These are phyloP conservation scores for Fusarium sp. DNA, from an alignment of 2,329 filamentous ascomycete species.

Conservation along the genomic window DNA sequence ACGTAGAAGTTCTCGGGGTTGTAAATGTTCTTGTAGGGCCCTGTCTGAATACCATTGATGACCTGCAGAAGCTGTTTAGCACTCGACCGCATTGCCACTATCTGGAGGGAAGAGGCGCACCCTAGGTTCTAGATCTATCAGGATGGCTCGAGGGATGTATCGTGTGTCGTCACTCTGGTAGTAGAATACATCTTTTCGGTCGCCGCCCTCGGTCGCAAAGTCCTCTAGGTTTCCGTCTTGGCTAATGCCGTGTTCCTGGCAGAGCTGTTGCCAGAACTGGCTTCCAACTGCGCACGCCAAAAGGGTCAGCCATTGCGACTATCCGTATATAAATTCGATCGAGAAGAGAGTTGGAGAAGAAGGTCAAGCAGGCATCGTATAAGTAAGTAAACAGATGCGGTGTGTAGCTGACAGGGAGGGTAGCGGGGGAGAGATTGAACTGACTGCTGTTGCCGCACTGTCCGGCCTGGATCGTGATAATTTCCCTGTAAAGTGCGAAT, in stretches of 20 bases:
- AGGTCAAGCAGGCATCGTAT: neutral
- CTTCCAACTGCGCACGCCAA: constrained; percentile 76
- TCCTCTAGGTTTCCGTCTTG: constrained; percentile 97
- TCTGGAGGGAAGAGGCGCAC: constrained; percentile 58
- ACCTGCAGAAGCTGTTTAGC: constrained; percentile 63
- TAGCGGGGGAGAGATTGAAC: constrained; percentile 56
- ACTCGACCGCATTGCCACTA: neutral
- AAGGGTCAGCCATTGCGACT: constrained; percentile 52
- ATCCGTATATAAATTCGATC: neutral
- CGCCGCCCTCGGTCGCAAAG: constrained; percentile 96
- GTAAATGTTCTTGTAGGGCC: constrained; percentile 98
- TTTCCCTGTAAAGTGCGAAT: constrained; percentile 74
- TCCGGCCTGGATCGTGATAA: constrained; percentile 98
- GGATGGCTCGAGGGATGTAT: constrained; percentile 95
- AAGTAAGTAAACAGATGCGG: constrained; percentile 15
- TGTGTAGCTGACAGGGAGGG: neutral
- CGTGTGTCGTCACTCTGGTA: constrained; percentile 99
- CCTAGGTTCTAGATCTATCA: constrained; percentile 93
- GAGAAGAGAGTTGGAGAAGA: neutral
- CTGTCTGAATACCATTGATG: constrained; percentile 91
- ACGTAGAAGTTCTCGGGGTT: constrained; percentile 99
- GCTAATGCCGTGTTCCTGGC: constrained; percentile 97
- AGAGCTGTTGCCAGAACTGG: constrained; percentile 99
- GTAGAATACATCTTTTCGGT: constrained; percentile 99
- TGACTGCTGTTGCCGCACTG: constrained; percentile 99